phyloP scores from a whole-genome alignment of 2,329 filamentous ascomycete species.

The Aureobasidium namibiae region DNA sequence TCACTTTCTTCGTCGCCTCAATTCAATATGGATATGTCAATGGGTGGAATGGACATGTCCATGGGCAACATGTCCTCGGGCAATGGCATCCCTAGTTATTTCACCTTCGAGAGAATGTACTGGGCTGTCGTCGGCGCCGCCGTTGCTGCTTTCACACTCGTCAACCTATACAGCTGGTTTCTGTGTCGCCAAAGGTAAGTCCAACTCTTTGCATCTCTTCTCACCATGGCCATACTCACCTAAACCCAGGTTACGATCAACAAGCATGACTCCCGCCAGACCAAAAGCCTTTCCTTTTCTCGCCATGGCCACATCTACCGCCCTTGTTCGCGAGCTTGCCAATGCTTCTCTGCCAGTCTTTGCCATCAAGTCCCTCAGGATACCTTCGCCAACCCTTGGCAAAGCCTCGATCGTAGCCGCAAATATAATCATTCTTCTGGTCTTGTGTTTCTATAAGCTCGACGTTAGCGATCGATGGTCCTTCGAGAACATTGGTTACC shows the following conservation, averaged over 20 bases:
- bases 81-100: slow-evolving; percentile 35
- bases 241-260: slow-evolving; percentile 36
- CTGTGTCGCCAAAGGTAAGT: slow-evolving; percentile 43
- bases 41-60: slow-evolving; percentile 28
- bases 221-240: not conserved
- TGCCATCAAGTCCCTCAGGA: slow-evolving; percentile 27
- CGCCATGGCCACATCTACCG: slow-evolving; percentile 45
- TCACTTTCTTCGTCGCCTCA: not conserved
- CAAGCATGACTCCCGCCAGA: slow-evolving; percentile 41
- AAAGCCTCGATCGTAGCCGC: slow-evolving; percentile 31
- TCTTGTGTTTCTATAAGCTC: slow-evolving; percentile 48
- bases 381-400: slow-evolving; percentile 33
- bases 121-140: slow-evolving; percentile 43
- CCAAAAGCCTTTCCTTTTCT: slow-evolving; percentile 43
- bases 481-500: slow-evolving; percentile 50
- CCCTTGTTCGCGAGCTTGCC: slow-evolving; percentile 45
- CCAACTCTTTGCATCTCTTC: slow-evolving; percentile 1
- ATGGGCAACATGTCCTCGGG: slow-evolving; percentile 37
- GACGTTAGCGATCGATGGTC: slow-evolving; percentile 41
- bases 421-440: slow-evolving; percentile 45
- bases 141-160: slow-evolving; percentile 35
- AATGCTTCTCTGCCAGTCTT: slow-evolving; percentile 37
- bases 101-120: slow-evolving; percentile 44
- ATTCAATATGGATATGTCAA: slow-evolving; percentile 18
- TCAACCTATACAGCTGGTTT: slow-evolving; percentile 40